A percentile compares a stretch with the other conserved stretches of the same genome.
These are phyloP conservation scores for Boletus coccyginus DNA, from an alignment of 768 basidiomycete genomes.

Conservation along the genomic window DNA sequence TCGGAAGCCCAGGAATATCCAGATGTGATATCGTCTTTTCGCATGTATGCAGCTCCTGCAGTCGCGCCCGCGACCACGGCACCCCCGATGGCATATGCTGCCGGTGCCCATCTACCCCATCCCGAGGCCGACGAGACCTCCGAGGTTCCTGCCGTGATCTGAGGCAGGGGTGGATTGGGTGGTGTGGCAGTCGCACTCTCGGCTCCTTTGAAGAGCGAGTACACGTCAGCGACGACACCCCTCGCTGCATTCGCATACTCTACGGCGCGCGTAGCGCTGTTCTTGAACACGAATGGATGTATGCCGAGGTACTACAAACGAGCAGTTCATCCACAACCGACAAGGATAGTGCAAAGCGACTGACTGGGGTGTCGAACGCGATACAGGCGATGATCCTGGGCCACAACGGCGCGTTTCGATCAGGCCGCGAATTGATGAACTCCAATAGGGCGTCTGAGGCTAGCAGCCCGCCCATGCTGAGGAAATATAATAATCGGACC, in stretches of 20 bases:
- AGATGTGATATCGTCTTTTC: conserved; percentile 67
- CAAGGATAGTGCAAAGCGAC: conserved; percentile 18
- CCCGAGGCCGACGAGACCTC: conserved; percentile 24
- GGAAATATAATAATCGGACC: neutral
- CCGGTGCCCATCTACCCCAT: conserved; percentile 68
- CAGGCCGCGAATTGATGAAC: conserved; percentile 65
- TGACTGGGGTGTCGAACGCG: conserved; percentile 89
- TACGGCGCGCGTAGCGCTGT: conserved; percentile 70
- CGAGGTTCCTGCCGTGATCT: conserved; percentile 31
- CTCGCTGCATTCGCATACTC: conserved; percentile 67
- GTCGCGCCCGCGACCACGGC: conserved; percentile 79
- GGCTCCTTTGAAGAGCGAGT: conserved; percentile 52
- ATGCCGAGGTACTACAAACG: conserved; percentile 75
- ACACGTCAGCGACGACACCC: conserved; percentile 57
- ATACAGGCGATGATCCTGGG: conserved; percentile 82
- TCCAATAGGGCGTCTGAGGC: conserved; percentile 80
- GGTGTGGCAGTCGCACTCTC: conserved; percentile 34
- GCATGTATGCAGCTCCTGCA: conserved; percentile 81
- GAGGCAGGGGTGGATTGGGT: conserved; percentile 27
- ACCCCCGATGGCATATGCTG: conserved; percentile 69
- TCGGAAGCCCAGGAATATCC: conserved; percentile 78
- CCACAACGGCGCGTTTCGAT: conserved; percentile 71
- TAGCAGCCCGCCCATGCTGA: conserved; percentile 90
- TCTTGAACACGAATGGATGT: conserved; percentile 83
- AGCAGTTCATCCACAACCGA: neutral